These are phyloP conservation scores for Rutstroemia sp. DNA, from an alignment of 2,329 filamentous ascomycete genomes.

Conservation along the genomic window DNA sequence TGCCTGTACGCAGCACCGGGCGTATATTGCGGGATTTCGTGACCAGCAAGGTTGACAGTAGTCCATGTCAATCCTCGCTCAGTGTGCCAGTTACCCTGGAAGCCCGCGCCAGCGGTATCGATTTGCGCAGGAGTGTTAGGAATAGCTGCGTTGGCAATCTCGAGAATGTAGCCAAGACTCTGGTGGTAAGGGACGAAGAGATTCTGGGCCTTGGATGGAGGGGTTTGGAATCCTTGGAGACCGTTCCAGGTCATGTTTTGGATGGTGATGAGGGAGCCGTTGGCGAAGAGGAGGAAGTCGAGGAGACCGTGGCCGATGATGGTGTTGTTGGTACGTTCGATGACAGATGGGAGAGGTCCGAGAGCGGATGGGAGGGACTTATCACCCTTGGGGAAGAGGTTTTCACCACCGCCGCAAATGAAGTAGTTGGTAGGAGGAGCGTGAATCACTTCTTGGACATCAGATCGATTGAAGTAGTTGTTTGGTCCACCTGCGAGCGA, in stretches of 20 bases:
- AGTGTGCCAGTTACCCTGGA: slow-evolving; percentile 45
- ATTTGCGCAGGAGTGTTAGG: slow-evolving; percentile 13
- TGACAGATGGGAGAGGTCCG: slow-evolving; percentile 49
- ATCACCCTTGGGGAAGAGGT: slow-evolving; percentile 41
- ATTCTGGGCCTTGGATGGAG: slow-evolving; percentile 16
- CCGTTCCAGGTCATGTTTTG: slow-evolving; percentile 70
- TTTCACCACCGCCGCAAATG: slow-evolving; percentile 41
- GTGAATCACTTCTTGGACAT: slow-evolving; percentile 53
- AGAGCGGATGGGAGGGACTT: slow-evolving; percentile 40
- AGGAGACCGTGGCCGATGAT: slow-evolving; percentile 55
- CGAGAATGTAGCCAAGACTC: slow-evolving; percentile 41
- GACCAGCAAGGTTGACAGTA: slow-evolving; percentile 45
- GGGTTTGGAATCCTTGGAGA: slow-evolving; percentile 50
- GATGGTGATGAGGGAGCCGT: slow-evolving; percentile 56
- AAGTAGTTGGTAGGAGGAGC: slow-evolving; percentile 45
- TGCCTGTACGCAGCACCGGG: slow-evolving; percentile 51
- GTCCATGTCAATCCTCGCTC: slow-evolving; percentile 57
- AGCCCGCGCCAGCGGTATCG: slow-evolving; percentile 25
- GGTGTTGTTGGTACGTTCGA: slow-evolving; percentile 52
- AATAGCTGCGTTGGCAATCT: slow-evolving; percentile 12
- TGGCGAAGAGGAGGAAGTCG: slow-evolving; percentile 54
- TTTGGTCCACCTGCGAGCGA: slow-evolving; percentile 47
- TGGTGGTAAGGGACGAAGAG: slow-evolving; percentile 36
- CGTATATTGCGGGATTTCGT: slow-evolving; percentile 49
- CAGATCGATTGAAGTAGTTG: slow-evolving; percentile 55